A percentile compares a stretch with the other conserved stretches of the same genome.
Conservation (phyloP, 2,329 filamentous ascomycete species). For the Talaromyces rugulosus region DNA sequence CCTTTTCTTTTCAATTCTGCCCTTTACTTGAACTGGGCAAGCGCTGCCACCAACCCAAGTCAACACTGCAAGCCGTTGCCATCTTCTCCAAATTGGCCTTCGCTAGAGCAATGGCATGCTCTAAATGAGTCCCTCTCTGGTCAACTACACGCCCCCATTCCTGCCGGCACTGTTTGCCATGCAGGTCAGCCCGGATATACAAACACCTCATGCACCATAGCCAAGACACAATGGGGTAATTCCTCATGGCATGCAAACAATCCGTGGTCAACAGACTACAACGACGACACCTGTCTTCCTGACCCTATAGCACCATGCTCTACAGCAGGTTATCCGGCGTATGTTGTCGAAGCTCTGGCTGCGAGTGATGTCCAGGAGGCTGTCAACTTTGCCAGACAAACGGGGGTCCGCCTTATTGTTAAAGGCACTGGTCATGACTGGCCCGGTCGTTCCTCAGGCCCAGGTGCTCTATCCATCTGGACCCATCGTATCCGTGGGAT, state of each 20-base stretch:
- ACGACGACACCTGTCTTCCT: background rate
- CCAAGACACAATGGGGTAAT: background rate
- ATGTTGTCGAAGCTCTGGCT: slow-evolving; percentile 30
- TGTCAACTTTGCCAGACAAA: slow-evolving; percentile 10
- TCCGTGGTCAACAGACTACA: background rate
- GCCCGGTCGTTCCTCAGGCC: slow-evolving; percentile 43
- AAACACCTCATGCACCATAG: background rate
- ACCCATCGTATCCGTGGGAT: slow-evolving; percentile 46
- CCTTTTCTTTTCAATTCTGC: background rate
- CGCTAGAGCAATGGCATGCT: background rate
- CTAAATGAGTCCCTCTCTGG: background rate
- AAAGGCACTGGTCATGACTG: slow-evolving; percentile 13
- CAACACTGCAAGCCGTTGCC: background rate
- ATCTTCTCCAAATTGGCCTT: background rate
- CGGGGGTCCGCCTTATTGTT: slow-evolving; percentile 10
- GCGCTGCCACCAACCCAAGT: background rate
- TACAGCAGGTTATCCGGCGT: slow-evolving; percentile 23
- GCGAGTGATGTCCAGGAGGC: slow-evolving; percentile 8
- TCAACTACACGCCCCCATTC: background rate
- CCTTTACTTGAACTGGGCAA: background rate
- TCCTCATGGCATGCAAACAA: background rate
- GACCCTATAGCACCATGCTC: background rate
- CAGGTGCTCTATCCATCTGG: slow-evolving; percentile 48
- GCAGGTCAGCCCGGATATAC: background rate
- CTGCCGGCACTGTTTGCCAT: background rate